phyloP scores from a whole-genome alignment of 2,329 filamentous ascomycete genomes.

The Scytalidium sp. region DNA sequence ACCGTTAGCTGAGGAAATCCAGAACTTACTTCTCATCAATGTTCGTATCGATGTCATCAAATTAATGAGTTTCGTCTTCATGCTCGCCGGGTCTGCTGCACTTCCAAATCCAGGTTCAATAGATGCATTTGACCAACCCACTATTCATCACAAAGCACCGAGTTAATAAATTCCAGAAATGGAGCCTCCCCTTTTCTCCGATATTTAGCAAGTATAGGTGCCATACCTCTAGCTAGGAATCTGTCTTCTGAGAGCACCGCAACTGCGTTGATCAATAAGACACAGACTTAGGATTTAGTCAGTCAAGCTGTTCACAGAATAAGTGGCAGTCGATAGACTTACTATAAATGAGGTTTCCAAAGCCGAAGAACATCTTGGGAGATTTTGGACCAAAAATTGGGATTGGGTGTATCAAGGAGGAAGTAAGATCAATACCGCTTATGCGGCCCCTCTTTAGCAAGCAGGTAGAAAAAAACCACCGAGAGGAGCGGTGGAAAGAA shows the following conservation, averaged over 20 bases:
- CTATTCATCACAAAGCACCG: constrained; percentile 38
- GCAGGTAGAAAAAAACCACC: not conserved
- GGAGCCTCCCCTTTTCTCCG: too few species aligned
- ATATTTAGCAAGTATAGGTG: not conserved
- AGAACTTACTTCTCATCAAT: constrained; percentile 80
- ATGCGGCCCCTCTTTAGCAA: not conserved
- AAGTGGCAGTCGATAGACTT: constrained; percentile 14
- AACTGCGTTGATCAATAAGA: constrained; percentile 91
- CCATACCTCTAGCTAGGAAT: constrained; percentile 75
- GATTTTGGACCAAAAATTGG: not conserved
- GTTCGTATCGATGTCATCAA: constrained; percentile 88
- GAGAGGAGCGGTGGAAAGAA: not conserved
- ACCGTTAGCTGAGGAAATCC: not conserved
- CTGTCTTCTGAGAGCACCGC: constrained; percentile 93
- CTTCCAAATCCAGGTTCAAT: constrained; percentile 77
- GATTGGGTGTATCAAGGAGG: too few species aligned
- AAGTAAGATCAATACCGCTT: too few species aligned
- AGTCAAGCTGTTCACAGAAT: constrained; percentile 8
- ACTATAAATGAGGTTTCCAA: constrained; percentile 73
- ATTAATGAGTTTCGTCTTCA: constrained; percentile 85
- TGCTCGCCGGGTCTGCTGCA: constrained; percentile 64
- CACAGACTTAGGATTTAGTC: constrained; percentile 52
- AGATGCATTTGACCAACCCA: constrained; percentile 71
- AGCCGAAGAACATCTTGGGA: constrained; percentile 57
- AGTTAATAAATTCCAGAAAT: not conserved